Base-by-base conservation (phyloP, 305 asterid species). In the Solanum hybrid region DNA sequence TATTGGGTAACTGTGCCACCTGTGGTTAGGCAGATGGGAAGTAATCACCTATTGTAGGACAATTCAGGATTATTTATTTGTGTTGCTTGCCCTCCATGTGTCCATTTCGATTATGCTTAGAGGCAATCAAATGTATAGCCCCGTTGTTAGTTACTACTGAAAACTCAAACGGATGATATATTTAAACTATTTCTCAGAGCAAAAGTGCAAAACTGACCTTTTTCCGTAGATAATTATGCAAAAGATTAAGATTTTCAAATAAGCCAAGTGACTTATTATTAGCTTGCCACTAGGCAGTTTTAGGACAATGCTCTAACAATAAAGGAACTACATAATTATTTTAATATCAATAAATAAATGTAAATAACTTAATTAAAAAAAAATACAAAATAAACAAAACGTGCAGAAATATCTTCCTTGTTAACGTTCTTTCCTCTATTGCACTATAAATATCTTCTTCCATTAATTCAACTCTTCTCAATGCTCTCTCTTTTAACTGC, bases 381-480 rank as follows among this genome's bases (percentile, higher is more conserved):
- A 31, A 31, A 31, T 31, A 31, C 33, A 31, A 31, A 31, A 31
- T 31, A 31, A 31, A 31, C 33, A 31, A 31, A 31, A 31, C 5
- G 33, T 31, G 33, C 33, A 31, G 33, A 31, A 31, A 31, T 31
- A 31, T 24, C 72, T 93, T 92, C 90, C 97, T 92, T 65, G 97
- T 98, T 65, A 89, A 73, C 72, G 45, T 26, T 89, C 97, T 91
- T 91, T 95, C 96, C 86, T 92, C 96, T 12, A 96, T 97, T 2
- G 45, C 88, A 8, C n/a, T 89, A 89, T 89, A 15, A 88, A 97
- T 89, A 15, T 94, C 95, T 3, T 92, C 97, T 87, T 95, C 96
- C 5, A 93, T 95, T 90, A 95, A 31, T 5, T 89, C 94, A 1
- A 96, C 96, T 91, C 97, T 93, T 89, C 1, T 31, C 32, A 31